A percentile compares a stretch with the other conserved stretches of the same genome.
Evolutionary conservation across 2,329 filamentous ascomycete genomes (phyloP).

Genomic region (Mycosphaerelloides madeirae): DNA sequence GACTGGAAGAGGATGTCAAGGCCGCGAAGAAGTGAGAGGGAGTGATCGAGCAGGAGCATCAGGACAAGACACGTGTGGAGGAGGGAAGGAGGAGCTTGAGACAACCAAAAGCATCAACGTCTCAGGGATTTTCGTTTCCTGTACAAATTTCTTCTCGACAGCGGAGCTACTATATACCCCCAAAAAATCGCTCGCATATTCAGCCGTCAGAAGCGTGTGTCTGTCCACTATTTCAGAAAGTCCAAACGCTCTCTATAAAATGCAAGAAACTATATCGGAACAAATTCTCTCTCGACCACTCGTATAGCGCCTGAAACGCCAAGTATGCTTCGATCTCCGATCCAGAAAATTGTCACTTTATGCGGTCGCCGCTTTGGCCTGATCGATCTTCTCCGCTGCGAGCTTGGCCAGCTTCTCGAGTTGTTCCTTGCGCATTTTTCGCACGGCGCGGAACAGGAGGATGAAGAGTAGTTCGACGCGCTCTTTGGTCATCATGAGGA

Average conservation of each 20-base stretch:
- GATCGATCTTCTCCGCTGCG: slow-evolving; percentile 56
- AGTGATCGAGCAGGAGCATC: neutral
- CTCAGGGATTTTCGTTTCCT: slow-evolving; percentile 11
- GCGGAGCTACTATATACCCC: slow-evolving; percentile 20
- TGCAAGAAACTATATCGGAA: slow-evolving; percentile 3
- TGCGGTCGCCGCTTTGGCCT: slow-evolving; percentile 27
- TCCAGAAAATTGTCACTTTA: neutral
- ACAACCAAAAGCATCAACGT: neutral
- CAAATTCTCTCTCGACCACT: neutral
- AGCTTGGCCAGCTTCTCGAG: slow-evolving; percentile 62
- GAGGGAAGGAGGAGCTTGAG: too few relatives aligned
- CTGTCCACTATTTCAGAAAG: too few relatives aligned
- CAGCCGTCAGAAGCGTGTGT: slow-evolving; percentile 2
- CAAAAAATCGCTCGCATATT: slow-evolving; percentile 6
- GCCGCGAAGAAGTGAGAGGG: slow-evolving; percentile 47
- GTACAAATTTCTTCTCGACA: slow-evolving; percentile 19
- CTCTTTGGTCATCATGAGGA: slow-evolving; percentile 99
- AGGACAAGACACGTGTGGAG: too few relatives aligned
- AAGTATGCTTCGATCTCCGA: slow-evolving; percentile 3
- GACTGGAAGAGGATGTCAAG: slow-evolving; percentile 70
- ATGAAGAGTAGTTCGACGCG: slow-evolving; percentile 86
- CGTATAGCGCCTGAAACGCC: slow-evolving; percentile 14
- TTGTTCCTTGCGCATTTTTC: slow-evolving; percentile 64
- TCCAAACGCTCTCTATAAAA: neutral
- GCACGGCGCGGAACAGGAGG: slow-evolving; percentile 76